Percentiles rank a stretch among this genome's conserved stretches.
Evolutionary conservation across 2,329 filamentous ascomycete species (phyloP).

Genomic region (Fusarium keratoplasticum): DNA sequence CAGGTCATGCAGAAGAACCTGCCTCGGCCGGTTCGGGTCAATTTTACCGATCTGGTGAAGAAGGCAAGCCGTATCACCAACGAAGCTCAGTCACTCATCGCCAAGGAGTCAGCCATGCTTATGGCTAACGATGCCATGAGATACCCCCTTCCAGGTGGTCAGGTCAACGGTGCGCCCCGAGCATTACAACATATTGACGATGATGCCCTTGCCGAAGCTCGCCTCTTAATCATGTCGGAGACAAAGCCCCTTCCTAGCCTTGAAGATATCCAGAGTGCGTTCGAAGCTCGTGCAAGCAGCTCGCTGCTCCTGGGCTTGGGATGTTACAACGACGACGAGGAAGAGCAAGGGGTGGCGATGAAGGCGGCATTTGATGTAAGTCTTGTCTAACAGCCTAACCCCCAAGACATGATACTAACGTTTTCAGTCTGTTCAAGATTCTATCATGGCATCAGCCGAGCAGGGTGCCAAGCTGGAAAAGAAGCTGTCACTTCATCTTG

Average conservation of each 20-base stretch:
- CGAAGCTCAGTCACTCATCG: conserved; percentile 76
- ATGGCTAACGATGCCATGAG: conserved; percentile 85
- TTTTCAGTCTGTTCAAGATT: conserved; percentile 74
- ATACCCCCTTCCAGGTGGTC: conserved; percentile 76
- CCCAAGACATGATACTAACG: conserved; percentile 22
- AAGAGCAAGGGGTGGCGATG: conserved; percentile 73
- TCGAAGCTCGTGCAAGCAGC: conserved; percentile 64
- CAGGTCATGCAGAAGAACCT: conserved; percentile 90
- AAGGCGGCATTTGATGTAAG: conserved; percentile 79
- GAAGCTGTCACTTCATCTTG: conserved; percentile 87
- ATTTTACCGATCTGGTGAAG: conserved; percentile 76
- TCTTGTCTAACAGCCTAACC: conserved; percentile 15
- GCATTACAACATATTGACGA: conserved; percentile 76
- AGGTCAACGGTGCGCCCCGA: conserved; percentile 71
- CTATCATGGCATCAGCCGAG: conserved; percentile 79
- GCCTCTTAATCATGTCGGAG: conserved; percentile 81
- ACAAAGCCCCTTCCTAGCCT: conserved; percentile 62
- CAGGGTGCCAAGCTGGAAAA: conserved; percentile 91
- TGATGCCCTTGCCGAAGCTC: conserved; percentile 77
- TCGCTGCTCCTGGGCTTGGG: conserved; percentile 81
- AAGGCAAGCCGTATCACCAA: conserved; percentile 71
- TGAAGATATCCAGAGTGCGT: conserved; percentile 64
- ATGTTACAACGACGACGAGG: conserved; percentile 82
- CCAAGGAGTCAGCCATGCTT: conserved; percentile 80
- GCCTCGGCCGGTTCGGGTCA: conserved; percentile 79